Base-by-base conservation (phyloP, 768 basidiomycete species). In the Asterophora parasitica region DNA sequence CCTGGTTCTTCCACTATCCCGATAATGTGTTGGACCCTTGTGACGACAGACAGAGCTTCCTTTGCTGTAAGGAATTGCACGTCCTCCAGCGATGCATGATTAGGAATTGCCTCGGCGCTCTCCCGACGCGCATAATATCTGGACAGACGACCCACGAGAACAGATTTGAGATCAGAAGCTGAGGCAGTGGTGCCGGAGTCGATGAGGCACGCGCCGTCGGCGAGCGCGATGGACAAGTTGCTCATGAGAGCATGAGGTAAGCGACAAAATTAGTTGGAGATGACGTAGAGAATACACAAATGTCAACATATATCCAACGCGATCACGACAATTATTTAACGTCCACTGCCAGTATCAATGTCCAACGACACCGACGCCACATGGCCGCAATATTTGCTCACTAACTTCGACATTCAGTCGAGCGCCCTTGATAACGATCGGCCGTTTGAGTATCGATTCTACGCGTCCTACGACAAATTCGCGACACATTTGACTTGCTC, bases 21-120 rank as follows among this genome's bases (percentile, higher is more conserved):
- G 9, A 82, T 62, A 13, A 76, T 57, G 8, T 49, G 42, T 49
- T 85, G 82, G 19, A 81, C 65, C 7, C 65, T 63, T 51, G 73
- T 64, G 5, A 87, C 49, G 15, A 79, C 64, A 27, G 61, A 61
- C 13, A 88, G 63, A 1, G 84, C 76, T 58, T 78, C 77, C 32
- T 65, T 66, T 13, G 82, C 83, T 4, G 82, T 82, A 48, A 66
- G 62, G 17, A 78, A 60, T 49, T 83, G 76, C 15, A 79, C 58
- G 6, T 70, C 66, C 36, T 77, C 68, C 33, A 74, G 49, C 8
- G 71, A 62, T 0, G 44, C 36, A 2, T 52, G 49, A 8, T 53
- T 51, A 17, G 60, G 30, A 15, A 50, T 31, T 50, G 49, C 41
- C 20, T 52, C 42, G 16, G 53, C 41, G 37, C 63, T 23, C 3